These are phyloP conservation scores for Akebia trifoliata DNA, from an alignment of 164 flowering plant genomes.

Conservation along the genomic window DNA sequence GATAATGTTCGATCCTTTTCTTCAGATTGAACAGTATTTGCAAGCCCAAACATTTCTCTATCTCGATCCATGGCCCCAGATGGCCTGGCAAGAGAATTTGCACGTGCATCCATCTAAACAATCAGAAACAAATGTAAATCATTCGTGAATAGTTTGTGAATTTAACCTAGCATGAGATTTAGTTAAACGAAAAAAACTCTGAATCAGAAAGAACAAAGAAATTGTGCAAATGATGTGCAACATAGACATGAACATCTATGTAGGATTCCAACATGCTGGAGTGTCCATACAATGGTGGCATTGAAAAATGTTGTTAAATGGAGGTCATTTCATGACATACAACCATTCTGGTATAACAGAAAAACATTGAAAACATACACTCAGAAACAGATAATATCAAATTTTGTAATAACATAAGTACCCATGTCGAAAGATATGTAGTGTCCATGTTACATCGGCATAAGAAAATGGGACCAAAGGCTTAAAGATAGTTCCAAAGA, in stretches of 20 bases:
- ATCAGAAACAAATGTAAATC: constrained; percentile 9
- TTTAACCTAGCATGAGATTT: background rate
- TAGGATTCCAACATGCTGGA: background rate
- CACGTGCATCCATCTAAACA: constrained; percentile 53
- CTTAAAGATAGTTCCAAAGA: background rate
- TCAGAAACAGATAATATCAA: background rate
- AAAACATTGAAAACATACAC: too few relatives aligned
- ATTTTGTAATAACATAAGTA: background rate
- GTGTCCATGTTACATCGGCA: background rate
- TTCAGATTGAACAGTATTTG: constrained; percentile 41
- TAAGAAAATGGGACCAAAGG: background rate
- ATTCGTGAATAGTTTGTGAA: background rate
- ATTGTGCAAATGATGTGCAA: constrained; percentile 1
- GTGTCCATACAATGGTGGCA: background rate
- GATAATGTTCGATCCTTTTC: constrained; percentile 52
- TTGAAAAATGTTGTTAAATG: background rate
- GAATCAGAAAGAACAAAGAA: background rate
- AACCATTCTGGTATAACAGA: background rate
- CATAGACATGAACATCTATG: too few relatives aligned
- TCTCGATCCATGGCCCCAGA: constrained; percentile 53
- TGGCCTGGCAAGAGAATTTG: constrained; percentile 43
- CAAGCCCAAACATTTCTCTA: constrained; percentile 45
- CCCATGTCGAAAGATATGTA: background rate
- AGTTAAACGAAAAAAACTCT: background rate
- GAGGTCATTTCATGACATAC: background rate